Evolutionary conservation across 495 filamentous ascomycete species (phyloP), one percentile per base, ranked within the genome.

Genomic region (Sabuloglossum arenarium): DNA sequence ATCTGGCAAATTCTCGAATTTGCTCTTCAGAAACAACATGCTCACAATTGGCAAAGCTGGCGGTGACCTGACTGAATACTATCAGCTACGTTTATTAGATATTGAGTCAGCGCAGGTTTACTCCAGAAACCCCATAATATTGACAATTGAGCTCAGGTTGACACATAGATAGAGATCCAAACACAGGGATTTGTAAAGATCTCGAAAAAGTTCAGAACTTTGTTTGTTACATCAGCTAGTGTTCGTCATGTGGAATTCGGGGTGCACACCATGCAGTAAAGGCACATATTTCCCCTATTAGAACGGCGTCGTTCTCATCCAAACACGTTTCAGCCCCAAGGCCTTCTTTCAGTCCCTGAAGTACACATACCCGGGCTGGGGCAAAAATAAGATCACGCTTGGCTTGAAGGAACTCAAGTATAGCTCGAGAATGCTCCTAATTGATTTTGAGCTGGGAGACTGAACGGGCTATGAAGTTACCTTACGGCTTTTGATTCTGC

Each of bases 281-380:
- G 6, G 29, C 29, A n/a, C 25, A 10, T 53, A 53, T 58, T 52
- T 64, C 62, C 16, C 61, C 53, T 19, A 61, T 54, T 27, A 65
- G 59, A 27, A 64, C 59, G 12, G 55, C 51, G 31, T 64, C 62
- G 29, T 56, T 60, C 6, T 51, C 64, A 8, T 28, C 50, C 11
- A 53, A 46, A 53, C 50, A 53, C n/a, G 24, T 53, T n/a, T 23
- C 50, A 28, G 5, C 25, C 25, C 29, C 25, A n/a, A 53, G 56
- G 8, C 63, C 63, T 0, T 59, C 62, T 29, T 56, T 34, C 54
- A 65, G 45, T 6, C 62, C 63, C 37, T 64, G 60, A 27, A 65
- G 39, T n/a, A 65, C 55, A 42, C 56, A 65, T n/a, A 57, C 60
- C 27, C 63, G 59, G 8, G 63, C 63, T 2, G 63, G 63, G 1